phyloP scores from a whole-genome alignment of 208 protist species.

The Leishmania tarentolae region DNA sequence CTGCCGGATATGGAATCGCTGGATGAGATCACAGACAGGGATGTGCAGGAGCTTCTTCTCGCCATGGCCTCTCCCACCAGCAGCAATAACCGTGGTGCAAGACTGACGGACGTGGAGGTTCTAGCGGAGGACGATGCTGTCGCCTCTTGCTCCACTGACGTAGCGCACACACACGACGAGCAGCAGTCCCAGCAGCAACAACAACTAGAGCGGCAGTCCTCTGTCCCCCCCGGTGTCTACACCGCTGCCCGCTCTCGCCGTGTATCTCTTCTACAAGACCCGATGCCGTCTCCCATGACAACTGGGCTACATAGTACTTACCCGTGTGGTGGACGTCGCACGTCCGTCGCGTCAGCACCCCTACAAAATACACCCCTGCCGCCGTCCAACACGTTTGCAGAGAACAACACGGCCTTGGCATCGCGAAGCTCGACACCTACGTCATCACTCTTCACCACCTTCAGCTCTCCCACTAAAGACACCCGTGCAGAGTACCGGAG shows the following conservation, averaged over 20 bases:
- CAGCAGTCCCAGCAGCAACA: background rate
- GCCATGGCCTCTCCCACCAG: conserved; percentile 2
- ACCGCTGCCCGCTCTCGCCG: background rate
- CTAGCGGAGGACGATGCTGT: background rate
- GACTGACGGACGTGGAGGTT: background rate
- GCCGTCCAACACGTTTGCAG: background rate
- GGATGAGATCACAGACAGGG: conserved; percentile 33
- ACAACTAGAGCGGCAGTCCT: background rate
- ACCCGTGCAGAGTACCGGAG: background rate
- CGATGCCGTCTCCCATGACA: conserved; percentile 13
- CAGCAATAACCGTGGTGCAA: background rate
- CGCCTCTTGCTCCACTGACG: background rate
- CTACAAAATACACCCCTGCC: background rate
- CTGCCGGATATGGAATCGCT: conserved; percentile 37
- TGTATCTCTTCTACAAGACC: conserved; percentile 5
- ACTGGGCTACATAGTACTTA: background rate
- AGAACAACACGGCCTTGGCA: background rate
- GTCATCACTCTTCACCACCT: background rate
- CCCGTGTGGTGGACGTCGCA: background rate
- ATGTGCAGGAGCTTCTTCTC: conserved; percentile 35
- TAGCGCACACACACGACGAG: background rate
- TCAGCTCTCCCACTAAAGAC: background rate
- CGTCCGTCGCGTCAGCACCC: background rate
- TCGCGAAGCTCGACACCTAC: background rate
- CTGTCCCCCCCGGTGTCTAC: background rate